These are phyloP conservation scores for Lachnellula cervina DNA, from an alignment of 2,329 filamentous ascomycete species.

Conservation along the genomic window DNA sequence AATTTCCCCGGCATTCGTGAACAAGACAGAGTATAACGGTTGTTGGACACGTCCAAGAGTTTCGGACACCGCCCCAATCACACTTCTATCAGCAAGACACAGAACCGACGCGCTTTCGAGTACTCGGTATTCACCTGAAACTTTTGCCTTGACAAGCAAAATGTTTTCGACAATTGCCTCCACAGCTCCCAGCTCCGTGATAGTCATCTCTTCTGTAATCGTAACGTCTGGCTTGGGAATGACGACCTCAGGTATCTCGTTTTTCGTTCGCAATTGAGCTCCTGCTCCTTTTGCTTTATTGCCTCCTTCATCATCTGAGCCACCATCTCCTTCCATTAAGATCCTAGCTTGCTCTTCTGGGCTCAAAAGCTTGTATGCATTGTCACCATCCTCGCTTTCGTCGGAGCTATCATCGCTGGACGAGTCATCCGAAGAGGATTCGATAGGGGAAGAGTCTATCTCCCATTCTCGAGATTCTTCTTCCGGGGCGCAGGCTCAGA, in stretches of 20 bases:
- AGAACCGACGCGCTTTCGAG: constrained; percentile 80
- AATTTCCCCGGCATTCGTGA: constrained; percentile 65
- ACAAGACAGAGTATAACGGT: constrained; percentile 80
- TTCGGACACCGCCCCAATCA: constrained; percentile 80
- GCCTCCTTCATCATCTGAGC: constrained; percentile 71
- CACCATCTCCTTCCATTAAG: constrained; percentile 76
- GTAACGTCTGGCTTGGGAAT: constrained; percentile 71
- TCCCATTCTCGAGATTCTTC: constrained; percentile 73
- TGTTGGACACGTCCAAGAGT: constrained; percentile 80
- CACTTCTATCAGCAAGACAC: constrained; percentile 67
- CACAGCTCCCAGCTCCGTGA: constrained; percentile 70
- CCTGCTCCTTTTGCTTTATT: constrained; percentile 37
- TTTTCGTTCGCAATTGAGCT: constrained; percentile 68
- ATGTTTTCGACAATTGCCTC: constrained; percentile 75
- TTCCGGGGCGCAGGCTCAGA: constrained; percentile 8
- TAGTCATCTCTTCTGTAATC: constrained; percentile 72
- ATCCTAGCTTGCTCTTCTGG: constrained; percentile 80
- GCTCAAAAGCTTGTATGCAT: constrained; percentile 67
- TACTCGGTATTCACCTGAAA: constrained; percentile 76
- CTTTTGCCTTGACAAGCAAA: constrained; percentile 72
- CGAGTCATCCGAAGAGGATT: constrained; percentile 56
- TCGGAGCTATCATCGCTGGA: constrained; percentile 52
- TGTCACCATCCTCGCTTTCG: constrained; percentile 47
- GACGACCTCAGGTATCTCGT: constrained; percentile 64
- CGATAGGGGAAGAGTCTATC: constrained; percentile 69